These are phyloP conservation scores for Arabidopsis lyrata DNA, from an alignment of 441 rosid species.

Conservation along the genomic window DNA sequence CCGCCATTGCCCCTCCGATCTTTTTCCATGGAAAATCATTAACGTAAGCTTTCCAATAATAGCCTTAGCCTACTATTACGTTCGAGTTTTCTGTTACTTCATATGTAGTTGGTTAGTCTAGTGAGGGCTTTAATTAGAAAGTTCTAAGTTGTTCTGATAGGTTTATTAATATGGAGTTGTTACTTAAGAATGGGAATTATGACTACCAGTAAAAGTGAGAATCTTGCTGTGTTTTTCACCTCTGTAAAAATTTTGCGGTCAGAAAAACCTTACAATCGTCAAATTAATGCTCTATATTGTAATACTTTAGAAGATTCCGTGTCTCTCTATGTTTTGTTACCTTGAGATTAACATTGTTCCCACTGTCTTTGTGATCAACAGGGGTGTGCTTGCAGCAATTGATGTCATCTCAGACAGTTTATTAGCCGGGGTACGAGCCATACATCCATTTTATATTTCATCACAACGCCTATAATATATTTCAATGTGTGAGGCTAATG, in stretches of 20 bases:
- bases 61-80: neutral
- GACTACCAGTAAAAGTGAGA: neutral
- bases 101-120: neutral
- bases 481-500: neutral
- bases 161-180: neutral
- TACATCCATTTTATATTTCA: slow-evolving; percentile 11
- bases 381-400: slow-evolving; percentile 92
- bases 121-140: neutral
- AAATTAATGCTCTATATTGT: slow-evolving; percentile 2
- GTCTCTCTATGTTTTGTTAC: neutral
- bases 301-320: neutral
- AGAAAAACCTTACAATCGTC: neutral
- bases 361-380: slow-evolving; percentile 36
- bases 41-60: slow-evolving; percentile 67
- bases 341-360: slow-evolving; percentile 1
- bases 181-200: neutral
- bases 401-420: slow-evolving; percentile 68
- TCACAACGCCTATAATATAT: neutral
- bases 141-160: neutral
- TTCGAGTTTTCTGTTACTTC: neutral
- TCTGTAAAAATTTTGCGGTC: neutral
- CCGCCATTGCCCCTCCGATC: slow-evolving; percentile 95
- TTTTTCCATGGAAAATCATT: slow-evolving; percentile 89
- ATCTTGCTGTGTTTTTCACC: slow-evolving; percentile 1
- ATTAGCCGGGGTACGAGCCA: slow-evolving; percentile 79